Evolutionary conservation across 805 yeast genomes (phyloP).

Genomic region (Saitoella complicata): DNA sequence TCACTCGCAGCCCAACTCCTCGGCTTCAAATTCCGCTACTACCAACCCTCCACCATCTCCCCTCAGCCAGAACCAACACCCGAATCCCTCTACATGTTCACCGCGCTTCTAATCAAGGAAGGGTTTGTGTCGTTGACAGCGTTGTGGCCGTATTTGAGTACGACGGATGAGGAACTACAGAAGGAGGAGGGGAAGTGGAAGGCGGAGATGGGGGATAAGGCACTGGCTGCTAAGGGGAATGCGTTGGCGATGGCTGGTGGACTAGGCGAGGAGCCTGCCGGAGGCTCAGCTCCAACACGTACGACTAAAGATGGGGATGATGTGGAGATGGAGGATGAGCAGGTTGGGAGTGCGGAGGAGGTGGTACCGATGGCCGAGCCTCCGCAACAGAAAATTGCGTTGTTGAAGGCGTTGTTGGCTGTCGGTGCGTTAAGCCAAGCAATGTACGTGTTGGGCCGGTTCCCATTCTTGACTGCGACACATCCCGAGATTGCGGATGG

Average conservation of each 20-base stretch:
- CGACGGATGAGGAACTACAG: conserved; percentile 33
- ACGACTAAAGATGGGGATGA: conserved; percentile 1
- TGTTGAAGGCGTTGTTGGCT: conserved; percentile 37
- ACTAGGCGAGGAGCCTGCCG: conserved; percentile 4
- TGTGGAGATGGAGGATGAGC: conserved; percentile 3
- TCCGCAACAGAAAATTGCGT: conserved; percentile 25
- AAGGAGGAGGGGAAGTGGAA: conserved; percentile 30
- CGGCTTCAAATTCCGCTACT: conserved; percentile 27
- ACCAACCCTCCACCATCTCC: background rate
- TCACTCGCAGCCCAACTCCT: conserved; percentile 38
- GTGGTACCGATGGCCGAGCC: conserved; percentile 7
- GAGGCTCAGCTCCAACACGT: too few relatives aligned
- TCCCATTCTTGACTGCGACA: conserved; percentile 43
- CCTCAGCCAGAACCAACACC: too few relatives aligned
- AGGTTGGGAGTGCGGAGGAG: conserved; percentile 1
- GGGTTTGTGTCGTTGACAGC: conserved; percentile 50
- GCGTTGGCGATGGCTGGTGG: conserved; percentile 60
- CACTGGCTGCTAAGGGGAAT: conserved; percentile 47
- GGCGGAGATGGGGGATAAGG: conserved; percentile 35
- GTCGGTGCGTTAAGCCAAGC: conserved; percentile 52
- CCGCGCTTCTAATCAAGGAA: conserved; percentile 44
- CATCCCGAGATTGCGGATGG: conserved; percentile 33
- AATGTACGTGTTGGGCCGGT: conserved; percentile 37
- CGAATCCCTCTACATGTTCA: conserved; percentile 18
- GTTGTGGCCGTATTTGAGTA: conserved; percentile 40